Conservation (phyloP, 495 filamentous ascomycete genomes). For the Aspergillus steynii region DNA sequence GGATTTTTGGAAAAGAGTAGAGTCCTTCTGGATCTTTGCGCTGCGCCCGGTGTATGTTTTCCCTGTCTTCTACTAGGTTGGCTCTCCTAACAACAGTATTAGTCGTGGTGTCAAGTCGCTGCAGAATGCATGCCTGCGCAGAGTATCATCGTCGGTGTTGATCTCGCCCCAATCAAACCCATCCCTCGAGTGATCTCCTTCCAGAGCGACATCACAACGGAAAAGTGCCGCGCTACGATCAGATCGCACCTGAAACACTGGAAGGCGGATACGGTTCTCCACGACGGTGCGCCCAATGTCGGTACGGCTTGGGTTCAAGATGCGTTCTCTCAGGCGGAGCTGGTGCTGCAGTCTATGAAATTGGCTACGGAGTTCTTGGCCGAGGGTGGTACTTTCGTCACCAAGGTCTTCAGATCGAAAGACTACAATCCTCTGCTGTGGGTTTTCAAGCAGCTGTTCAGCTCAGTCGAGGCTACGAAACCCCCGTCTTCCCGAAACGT, state of each 20-base stretch:
- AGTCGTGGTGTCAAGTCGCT: conserved; percentile 98
- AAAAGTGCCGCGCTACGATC: conserved; percentile 93
- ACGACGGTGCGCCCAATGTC: conserved; percentile 97
- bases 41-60: conserved; percentile 81
- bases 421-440: conserved; percentile 95
- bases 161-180: conserved; percentile 92
- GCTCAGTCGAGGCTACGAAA: conserved; percentile 93
- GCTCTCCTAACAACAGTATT: conserved; percentile 29
- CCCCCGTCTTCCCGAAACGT: conserved; percentile 94
- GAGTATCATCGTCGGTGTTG: conserved; percentile 91
- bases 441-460: conserved; percentile 97
- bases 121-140: conserved; percentile 91
- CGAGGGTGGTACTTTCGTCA: conserved; percentile 92
- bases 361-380: conserved; percentile 90
- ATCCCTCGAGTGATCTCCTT: conserved; percentile 93
- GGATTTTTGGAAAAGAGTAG: conserved; percentile 95
- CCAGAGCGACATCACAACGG: conserved; percentile 97
- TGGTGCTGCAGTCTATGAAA: conserved; percentile 89
- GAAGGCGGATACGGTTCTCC: conserved; percentile 97
- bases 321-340: conserved; percentile 94
- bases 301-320: conserved; percentile 98
- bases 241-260: conserved; percentile 89
- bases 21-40: conserved; percentile 95
- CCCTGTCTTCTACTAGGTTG: not conserved
- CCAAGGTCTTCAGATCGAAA: conserved; percentile 97